Evolutionary conservation across 1,284 basidiomycete species (phyloP).

Genomic region (Heterobasidion irregulare): DNA sequence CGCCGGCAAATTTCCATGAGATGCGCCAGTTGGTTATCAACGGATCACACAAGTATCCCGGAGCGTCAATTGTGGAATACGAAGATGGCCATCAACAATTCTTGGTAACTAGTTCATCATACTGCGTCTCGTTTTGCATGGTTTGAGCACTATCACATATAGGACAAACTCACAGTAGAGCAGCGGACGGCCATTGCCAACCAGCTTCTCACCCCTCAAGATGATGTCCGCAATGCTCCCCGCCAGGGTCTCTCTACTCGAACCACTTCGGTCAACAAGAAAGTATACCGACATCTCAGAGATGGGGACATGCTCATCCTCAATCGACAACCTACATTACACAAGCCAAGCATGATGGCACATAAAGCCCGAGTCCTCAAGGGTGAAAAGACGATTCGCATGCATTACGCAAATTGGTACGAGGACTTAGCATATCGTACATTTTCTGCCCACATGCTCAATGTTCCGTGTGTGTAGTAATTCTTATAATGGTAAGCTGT

Average conservation of each 20-base stretch:
- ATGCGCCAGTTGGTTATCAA: slow-evolving; percentile 90
- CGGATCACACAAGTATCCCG: slow-evolving; percentile 86
- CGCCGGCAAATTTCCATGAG: slow-evolving; percentile 83
- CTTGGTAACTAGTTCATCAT: slow-evolving; percentile 37
- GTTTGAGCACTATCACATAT: slow-evolving; percentile 20
- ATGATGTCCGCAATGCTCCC: slow-evolving; percentile 45
- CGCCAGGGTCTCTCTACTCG: slow-evolving; percentile 59
- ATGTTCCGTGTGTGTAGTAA: slow-evolving; percentile 47
- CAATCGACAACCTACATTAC: slow-evolving; percentile 97
- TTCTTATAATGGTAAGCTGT: slow-evolving; percentile 82
- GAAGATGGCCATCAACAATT: slow-evolving; percentile 88
- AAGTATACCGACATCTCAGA: slow-evolving; percentile 91
- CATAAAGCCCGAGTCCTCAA: slow-evolving; percentile 89
- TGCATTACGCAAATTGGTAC: slow-evolving; percentile 99
- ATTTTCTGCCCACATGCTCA: background rate
- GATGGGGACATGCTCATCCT: slow-evolving; percentile 96
- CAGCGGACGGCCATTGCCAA: slow-evolving; percentile 96
- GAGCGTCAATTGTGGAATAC: slow-evolving; percentile 91
- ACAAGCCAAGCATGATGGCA: slow-evolving; percentile 99
- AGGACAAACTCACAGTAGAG: slow-evolving; percentile 84
- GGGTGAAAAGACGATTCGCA: slow-evolving; percentile 98
- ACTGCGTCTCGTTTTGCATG: background rate
- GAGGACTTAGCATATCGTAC: slow-evolving; percentile 16
- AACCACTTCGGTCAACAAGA: slow-evolving; percentile 84
- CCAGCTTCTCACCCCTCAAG: slow-evolving; percentile 90